Base-by-base conservation (phyloP, 805 yeast genomes). In the Candida parachauliodes region DNA sequence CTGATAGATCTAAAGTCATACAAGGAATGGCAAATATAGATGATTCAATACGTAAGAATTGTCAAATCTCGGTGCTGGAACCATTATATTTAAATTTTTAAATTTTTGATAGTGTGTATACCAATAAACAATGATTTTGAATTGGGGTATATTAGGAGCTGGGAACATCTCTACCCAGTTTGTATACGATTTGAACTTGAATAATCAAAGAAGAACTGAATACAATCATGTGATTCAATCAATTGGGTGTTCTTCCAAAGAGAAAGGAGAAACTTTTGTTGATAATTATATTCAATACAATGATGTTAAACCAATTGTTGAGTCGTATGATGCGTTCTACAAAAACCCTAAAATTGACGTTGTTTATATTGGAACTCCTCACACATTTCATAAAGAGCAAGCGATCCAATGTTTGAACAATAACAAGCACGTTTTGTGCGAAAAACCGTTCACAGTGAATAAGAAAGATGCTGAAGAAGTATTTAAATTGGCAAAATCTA, bases 341-440 rank as follows among this genome's bases (percentile, higher is more conserved):
- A 40, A 42, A n/a, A 65, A 72, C 43, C 49, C 60, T 2, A 56
- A 65, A 3, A 63, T 76, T 27, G 73, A 76, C 37, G 59, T 69
- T n/a, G 62, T 77, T 27, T 77, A 77, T 47, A 58, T 77, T 26
- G 81, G 79, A 2, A 62, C 77, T 8, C 81, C 81, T 3, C 81
- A 77, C 56, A 56, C 65, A 11, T 58, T 65, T 47, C 82, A 77
- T 51, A 62, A 68, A 36, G 72, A 69, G 29, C 71, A 68, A 41
- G 69, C 68, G 6, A 50, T 65, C 36, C 45, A 52, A 31, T 73
- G 77, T 7, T 55, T 76, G 37, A 50, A 59, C 14, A 59, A 65
- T 30, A 74, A 68, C 16, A 70, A 72, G 42, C 73, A 74, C 49
- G 77, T 76, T 15, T 56, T 77, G 32, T 71, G 77, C 48, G 82